Base-by-base conservation (phyloP, 2,329 filamentous ascomycete species). In the Lasiodiplodia citricola region DNA sequence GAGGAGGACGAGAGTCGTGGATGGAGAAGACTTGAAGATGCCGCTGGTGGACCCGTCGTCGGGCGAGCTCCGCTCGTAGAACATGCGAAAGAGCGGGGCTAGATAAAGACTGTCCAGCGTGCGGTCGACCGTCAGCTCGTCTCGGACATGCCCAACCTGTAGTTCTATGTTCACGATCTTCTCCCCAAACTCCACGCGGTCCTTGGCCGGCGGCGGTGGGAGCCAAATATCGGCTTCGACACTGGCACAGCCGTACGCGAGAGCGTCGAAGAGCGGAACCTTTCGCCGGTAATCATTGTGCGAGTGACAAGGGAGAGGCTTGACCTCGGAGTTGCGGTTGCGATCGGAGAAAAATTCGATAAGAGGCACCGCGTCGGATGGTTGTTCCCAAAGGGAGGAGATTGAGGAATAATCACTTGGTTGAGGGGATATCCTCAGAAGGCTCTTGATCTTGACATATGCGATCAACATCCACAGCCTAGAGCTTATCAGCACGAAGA, bases 211-310 rank as follows among this genome's bases (percentile, higher is more conserved):
- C 25, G 25, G 25, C 25, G 4, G 25, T 25, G 37, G n/a, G 44
- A 60, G 56, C 75, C 74, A 78, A 10, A 79, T 70, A 16, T 79
- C 77, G 25, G 77, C 77, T 68, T 79, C 77, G 14, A 78, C 65
- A 58, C 76, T 70, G 1, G 72, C 67, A 68, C 78, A 81, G 28
- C 82, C 82, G 18, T 76, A 76, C 3, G 76, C 75, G 0, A 83
- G 72, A 2, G 81, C 81, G 28, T 74, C 71, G 66, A 79, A 81
- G 31, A 83, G 73, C 6, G 81, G 81, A 1, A 82, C 75, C 21
- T 52, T 50, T 2, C 51, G 63, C 63, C 63, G 56, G 63, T 66
- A 66, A 35, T 66, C 63, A 25, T 66, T 66, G 63, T 66, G 63
- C 11, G 63, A 66, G n/a, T 66, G 81, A 60, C 74, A 76, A 41